Base-by-base conservation (phyloP, 306 rosid genomes). In the Lathyrus aphaca region DNA sequence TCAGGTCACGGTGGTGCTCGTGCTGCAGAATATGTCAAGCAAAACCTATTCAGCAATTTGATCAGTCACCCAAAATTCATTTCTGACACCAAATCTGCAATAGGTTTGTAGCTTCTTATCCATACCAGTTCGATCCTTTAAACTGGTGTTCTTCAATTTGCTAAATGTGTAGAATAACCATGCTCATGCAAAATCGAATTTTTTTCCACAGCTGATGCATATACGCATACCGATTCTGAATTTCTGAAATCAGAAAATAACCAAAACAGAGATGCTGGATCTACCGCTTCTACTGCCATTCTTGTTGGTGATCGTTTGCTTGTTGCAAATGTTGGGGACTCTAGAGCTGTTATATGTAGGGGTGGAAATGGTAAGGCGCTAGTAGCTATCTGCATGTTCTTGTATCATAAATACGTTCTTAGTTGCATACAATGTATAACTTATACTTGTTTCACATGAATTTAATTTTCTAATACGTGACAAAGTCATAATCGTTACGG, bases 1-100 rank as follows among this genome's bases (percentile, higher is more conserved):
- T 77, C 87, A 94, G 99, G 99, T 73, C 99, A 94, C 70, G 99
- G 99, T 5, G 99, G 99, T 75, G 97, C 95, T 17, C 92, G 95
- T 38, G 99, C 99, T 68, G 99, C 99, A 3, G 99, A 94, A 73
- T 94, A 94, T 79, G 99, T 94, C 74, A 94, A 94, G 82, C 96
- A 94, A 74, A 89, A 94, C 78, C 88, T 94, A 69, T 94, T 94
- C 64, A 94, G 96, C 73, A 94, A 94, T 82, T 81, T 94, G 89
- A 88, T 94, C 86, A 87, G 63, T 0, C 98, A 94, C 73, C 98
- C 97, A 23, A 90, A 90, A 74, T 94, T 94, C 64, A 94, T 94
- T 73, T 88, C 98, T 6, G 98, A 94, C 74, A 94, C 98, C 60
- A 90, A 88, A 84, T 87, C 95, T 55, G 98, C 98, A 17, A 90